These are phyloP conservation scores for Rutidosis leptorrhynchoides DNA, from an alignment of 129 eudicot genomes.

Conservation along the genomic window DNA sequence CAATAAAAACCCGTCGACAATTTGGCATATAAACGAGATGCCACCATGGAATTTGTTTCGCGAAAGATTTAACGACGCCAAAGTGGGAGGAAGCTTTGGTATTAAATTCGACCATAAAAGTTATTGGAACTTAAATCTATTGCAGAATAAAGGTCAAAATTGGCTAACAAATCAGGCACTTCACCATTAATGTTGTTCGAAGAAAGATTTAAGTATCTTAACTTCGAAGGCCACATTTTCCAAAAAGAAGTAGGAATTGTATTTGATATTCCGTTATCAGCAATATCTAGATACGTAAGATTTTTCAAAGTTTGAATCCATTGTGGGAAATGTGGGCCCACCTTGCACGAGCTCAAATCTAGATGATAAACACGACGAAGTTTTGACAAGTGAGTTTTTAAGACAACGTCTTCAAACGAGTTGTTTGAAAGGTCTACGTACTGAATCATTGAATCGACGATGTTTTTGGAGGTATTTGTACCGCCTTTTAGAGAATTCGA, in stretches of 20 bases:
- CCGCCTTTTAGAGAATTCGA: constrained; percentile 23
- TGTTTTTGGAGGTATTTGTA: background rate
- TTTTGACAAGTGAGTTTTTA: constrained; percentile 13
- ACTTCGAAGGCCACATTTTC: constrained; percentile 17
- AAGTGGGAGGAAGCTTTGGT: constrained; percentile 11
- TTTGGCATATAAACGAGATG: constrained; percentile 27
- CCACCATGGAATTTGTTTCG: constrained; percentile 36
- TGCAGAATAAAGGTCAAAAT: background rate
- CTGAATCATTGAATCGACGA: constrained; percentile 15
- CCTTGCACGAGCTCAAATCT: constrained; percentile 28
- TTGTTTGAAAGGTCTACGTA: constrained; percentile 17
- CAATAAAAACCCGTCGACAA: background rate
- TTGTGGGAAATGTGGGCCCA: constrained; percentile 43
- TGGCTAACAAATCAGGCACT: constrained; percentile 24
- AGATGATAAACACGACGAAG: background rate
- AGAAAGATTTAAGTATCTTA: constrained; percentile 21
- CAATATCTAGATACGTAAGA: constrained; percentile 10
- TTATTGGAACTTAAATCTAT: constrained; percentile 35
- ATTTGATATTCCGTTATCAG: constrained; percentile 11
- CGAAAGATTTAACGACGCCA: constrained; percentile 27
- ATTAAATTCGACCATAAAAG: constrained; percentile 25
- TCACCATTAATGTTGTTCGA: constrained; percentile 25
- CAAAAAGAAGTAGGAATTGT: constrained; percentile 10
- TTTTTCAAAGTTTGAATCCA: constrained; percentile 43
- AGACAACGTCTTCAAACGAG: constrained; percentile 7